Conservation (phyloP, 2,329 filamentous ascomycete genomes). For the Fusarium longipes region DNA sequence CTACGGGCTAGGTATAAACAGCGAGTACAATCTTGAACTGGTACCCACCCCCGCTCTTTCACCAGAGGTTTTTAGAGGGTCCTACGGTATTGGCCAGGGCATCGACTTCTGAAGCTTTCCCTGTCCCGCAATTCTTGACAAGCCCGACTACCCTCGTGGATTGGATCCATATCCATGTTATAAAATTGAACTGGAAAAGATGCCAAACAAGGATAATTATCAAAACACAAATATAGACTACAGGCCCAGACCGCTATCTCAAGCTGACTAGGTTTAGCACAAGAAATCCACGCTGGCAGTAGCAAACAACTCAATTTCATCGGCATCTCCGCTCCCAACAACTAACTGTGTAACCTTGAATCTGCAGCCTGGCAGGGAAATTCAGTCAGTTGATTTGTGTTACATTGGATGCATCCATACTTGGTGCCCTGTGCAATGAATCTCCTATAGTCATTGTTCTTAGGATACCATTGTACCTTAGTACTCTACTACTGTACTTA, state of each 20-base stretch:
- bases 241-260: constrained; percentile 21
- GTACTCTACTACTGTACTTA: no score
- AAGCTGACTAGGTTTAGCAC: neutral
- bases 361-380: constrained; percentile 25
- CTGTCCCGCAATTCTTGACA: neutral
- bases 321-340: neutral
- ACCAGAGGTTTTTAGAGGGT: neutral
- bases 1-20: neutral
- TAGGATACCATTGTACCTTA: no score
- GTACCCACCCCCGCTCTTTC: constrained; percentile 36
- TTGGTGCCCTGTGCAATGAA: neutral
- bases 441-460: neutral
- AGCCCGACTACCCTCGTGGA: constrained; percentile 5
- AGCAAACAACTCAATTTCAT: neutral
- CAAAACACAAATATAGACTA: neutral
- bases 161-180: constrained; percentile 3
- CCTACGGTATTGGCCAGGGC: constrained; percentile 10
- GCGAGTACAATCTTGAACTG: no score
- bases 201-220: neutral
- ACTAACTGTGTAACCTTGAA: neutral
- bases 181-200: neutral
- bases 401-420: no score
- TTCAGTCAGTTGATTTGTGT: constrained; percentile 34
- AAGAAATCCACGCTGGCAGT: neutral
- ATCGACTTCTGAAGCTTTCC: constrained; percentile 3